These are phyloP conservation scores for Nitzschia putrida DNA, from an alignment of 108 stramenopile genomes.

Conservation along the genomic window DNA sequence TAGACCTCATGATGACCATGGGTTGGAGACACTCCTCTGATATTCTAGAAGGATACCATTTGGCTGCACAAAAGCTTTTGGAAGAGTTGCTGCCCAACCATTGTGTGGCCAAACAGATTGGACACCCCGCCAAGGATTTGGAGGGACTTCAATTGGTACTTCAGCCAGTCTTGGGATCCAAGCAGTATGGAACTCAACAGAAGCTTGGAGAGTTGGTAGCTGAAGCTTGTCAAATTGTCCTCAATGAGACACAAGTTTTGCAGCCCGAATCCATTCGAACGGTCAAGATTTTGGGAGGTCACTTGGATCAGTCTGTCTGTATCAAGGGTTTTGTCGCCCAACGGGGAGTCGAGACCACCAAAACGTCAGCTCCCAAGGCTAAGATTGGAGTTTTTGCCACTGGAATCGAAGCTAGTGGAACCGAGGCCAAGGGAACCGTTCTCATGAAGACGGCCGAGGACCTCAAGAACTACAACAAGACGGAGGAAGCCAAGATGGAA, in stretches of 20 bases:
- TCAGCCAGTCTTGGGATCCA: slow-evolving; percentile 86
- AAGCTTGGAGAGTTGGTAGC: slow-evolving; percentile 90
- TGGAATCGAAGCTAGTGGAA: slow-evolving; percentile 91
- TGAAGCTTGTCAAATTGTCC: slow-evolving; percentile 87
- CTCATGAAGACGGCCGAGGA: slow-evolving; percentile 98
- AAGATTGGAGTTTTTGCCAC: slow-evolving; percentile 96
- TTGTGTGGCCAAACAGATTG: slow-evolving; percentile 30
- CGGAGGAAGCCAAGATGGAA: slow-evolving; percentile 97
- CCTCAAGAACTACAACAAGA: slow-evolving; percentile 95
- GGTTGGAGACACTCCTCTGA: slow-evolving; percentile 86
- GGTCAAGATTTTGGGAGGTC: slow-evolving; percentile 92
- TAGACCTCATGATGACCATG: slow-evolving; percentile 88
- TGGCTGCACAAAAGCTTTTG: slow-evolving; percentile 68
- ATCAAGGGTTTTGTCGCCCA: slow-evolving; percentile 93
- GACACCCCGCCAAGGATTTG: slow-evolving; percentile 47
- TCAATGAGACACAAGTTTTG: slow-evolving; percentile 59
- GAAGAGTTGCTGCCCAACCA: slow-evolving; percentile 70
- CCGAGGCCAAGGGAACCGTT: slow-evolving; percentile 99
- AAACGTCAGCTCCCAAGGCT: slow-evolving; percentile 75
- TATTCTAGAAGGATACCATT: slow-evolving; percentile 88
- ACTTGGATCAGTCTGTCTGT: slow-evolving; percentile 77
- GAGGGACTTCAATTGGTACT: slow-evolving; percentile 50
- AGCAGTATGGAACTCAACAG: slow-evolving; percentile 87
- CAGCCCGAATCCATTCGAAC: slow-evolving; percentile 93
- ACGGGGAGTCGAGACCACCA: slow-evolving; percentile 79